Base-by-base conservation (phyloP, 306 rosid genomes). In the Dryas octopetala region DNA sequence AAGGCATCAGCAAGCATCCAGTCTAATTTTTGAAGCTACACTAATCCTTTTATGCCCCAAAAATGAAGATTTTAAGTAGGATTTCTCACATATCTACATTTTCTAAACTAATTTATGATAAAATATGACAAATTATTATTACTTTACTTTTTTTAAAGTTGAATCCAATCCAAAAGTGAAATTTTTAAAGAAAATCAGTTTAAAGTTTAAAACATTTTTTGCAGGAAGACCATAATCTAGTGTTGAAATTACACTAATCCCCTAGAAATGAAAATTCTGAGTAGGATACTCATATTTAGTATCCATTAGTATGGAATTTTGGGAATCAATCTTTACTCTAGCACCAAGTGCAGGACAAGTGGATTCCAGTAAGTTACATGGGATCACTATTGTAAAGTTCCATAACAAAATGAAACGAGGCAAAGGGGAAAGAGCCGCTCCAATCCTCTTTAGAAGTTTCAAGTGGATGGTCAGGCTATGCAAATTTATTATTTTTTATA, bases 351-450 rank as follows among this genome's bases (percentile, higher is more conserved):
- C 52, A 54, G 10, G 8, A 44, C 8, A 63, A 8, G 26, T 64
- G 16, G 7, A 13, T 16, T 15, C 11, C 17, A 52, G n/a, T 52
- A 23, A 52, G 4, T 52, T 52, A 52, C 5, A 52, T 52, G 11
- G 19, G 23, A 41, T 9, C 48, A 41, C 47, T 62, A 62, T 9
- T 28, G 44, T 23, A 68, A 47, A 68, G 10, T 7, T 48, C 8
- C n/a, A 50, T 17, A 17, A 62, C 41, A 74, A 38, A 26, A 9
- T 58, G 26, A 38, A 19, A 74, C 4, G 48, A 71, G 26, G 14
- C 44, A 59, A 64, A 13, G 71, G 15, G 16, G 41, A 64, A 64
- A 44, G 69, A 10, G 69, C 51, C 38, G 9, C 69, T 64, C 40
- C 26, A 44, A 64, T 64, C 69, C 2, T 10, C 51, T 8, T 17